Evolutionary conservation across 305 asterid genomes (phyloP), one percentile per base, ranked within the genome.

Genomic region (Fraxinus paxiana): DNA sequence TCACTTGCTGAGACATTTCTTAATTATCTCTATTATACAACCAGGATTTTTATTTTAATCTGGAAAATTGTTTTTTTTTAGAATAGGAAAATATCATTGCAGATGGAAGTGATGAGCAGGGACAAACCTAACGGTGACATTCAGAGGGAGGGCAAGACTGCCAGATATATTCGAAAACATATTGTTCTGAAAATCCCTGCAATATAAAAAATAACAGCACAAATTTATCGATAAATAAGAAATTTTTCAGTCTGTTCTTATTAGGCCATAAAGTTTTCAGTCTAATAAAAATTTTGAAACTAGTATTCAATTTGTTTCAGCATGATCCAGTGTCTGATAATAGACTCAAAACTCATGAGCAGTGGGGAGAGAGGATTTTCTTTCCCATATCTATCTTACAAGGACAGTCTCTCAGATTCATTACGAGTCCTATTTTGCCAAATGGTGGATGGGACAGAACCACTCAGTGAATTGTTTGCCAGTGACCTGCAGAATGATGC

Each of bases 131-230:
- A 91, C 86, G 7, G 91, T 87, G 86, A 92, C 88, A 80, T 96
- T 93, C 43, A 86, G 83, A 61, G 89, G 91, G 75, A 85, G 28
- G 37, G 30, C 3, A 76, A 69, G 85, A 86, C 28, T 81, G 79
- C 98, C 98, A 6, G 89, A 85, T 79, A 94, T 90, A 82, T 81
- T 87, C n/a, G 92, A 77, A 81, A 96, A 87, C 63, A 0, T 67
- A 81, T 96, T 96, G 90, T 76, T 85, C 80, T 84, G 87, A 71
- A 96, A 91, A 87, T 96, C 97, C 93, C 99, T 96, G 97, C 84
- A 88, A 59, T 72, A 59, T 84, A 61, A 79, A 83, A 51, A 81
- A 56, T 77, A 46, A 63, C 63, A 28, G 30, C 18, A 37, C 3
- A 46, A 51, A 31, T 12, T 70, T 48, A 75, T 46, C 33, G 30